Evolutionary conservation across 2,329 filamentous ascomycete species (phyloP), one percentile per base, ranked within the genome.

Genomic region (Penicillium sumatraense): DNA sequence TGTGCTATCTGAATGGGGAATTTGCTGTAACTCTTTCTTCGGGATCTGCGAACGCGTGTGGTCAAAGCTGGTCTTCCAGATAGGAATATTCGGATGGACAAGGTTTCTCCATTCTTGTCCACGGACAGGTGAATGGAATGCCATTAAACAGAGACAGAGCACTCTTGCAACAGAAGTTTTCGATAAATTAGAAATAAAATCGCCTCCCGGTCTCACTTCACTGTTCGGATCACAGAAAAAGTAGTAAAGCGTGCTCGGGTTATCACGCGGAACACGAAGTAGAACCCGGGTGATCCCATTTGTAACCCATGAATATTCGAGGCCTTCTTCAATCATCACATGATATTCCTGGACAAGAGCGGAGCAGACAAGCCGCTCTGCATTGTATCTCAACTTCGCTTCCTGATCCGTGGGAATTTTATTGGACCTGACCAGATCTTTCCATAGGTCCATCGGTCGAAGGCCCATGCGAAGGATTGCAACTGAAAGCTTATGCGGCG

Each of bases 331-430:
- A n/a, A n/a, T n/a, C n/a, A n/a, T n/a, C n/a, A n/a, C n/a, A n/a
- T n/a, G n/a, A 66, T 61, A 71, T 5, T 57, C 53, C 20, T 69
- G 60, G 66, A 70, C 31, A 65, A 68, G 5, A 13, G 60, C 64
- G 1, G 65, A 66, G 2, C 60, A 58, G 5, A 56, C 52, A n/a
- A 70, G 55, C 26, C 51, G 56, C 49, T 54, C 54, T 20, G 68
- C 62, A 58, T 69, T 66, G 41, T 68, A 64, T 24, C 18, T 62
- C 35, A 63, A 51, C 51, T 64, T 66, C 46, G 57, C 56, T 4
- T 48, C 47, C 38, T 59, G 51, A 5, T 62, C 54, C 0, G 41
- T 59, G 3, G 60, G 59, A n/a, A 63, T 49, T n/a, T 42, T 49
- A 23, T 66, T 36, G n/a, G 23, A 46, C 35, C 51, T 29, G 24